Conservation (phyloP, 805 yeast species). For the Starmerella cellae region DNA sequence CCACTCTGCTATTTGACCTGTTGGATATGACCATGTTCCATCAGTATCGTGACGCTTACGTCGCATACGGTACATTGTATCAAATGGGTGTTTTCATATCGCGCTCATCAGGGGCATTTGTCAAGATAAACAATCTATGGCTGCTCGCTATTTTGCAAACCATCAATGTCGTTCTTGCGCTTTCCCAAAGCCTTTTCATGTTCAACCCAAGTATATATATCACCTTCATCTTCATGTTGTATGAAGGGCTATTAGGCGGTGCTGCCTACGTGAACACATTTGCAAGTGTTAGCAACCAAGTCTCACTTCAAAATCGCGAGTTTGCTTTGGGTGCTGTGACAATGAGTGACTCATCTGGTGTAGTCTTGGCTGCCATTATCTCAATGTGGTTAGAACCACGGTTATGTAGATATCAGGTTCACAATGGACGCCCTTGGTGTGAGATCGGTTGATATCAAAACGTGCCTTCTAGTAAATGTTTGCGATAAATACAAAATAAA, state of each 20-base stretch:
- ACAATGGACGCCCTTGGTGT: conserved; percentile 73
- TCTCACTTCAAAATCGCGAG: conserved; percentile 43
- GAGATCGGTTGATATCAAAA: background rate
- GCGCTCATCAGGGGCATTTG: conserved; percentile 60
- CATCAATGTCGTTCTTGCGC: conserved; percentile 44
- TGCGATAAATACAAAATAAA: background rate
- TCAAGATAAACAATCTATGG: conserved; percentile 48
- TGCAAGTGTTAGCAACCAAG: conserved; percentile 53
- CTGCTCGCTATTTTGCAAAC: conserved; percentile 54
- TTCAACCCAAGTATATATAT: conserved; percentile 48
- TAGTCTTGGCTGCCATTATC: conserved; percentile 64
- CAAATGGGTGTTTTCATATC: conserved; percentile 90
- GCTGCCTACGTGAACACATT: conserved; percentile 82
- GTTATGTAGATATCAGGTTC: conserved; percentile 59
- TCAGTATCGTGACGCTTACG: conserved; percentile 73
- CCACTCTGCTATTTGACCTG: conserved; percentile 70
- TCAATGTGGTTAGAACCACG: conserved; percentile 63
- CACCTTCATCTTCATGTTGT: conserved; percentile 52
- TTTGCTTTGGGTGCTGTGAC: conserved; percentile 76
- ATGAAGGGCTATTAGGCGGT: conserved; percentile 85
- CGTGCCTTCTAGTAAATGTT: background rate
- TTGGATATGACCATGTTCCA: conserved; percentile 50
- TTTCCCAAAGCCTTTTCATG: conserved; percentile 52
- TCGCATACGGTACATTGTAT: conserved; percentile 76
- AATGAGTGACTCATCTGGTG: conserved; percentile 72